Evolutionary conservation across 208 protist genomes (phyloP).

Genomic region (Zelonia costaricensis): DNA sequence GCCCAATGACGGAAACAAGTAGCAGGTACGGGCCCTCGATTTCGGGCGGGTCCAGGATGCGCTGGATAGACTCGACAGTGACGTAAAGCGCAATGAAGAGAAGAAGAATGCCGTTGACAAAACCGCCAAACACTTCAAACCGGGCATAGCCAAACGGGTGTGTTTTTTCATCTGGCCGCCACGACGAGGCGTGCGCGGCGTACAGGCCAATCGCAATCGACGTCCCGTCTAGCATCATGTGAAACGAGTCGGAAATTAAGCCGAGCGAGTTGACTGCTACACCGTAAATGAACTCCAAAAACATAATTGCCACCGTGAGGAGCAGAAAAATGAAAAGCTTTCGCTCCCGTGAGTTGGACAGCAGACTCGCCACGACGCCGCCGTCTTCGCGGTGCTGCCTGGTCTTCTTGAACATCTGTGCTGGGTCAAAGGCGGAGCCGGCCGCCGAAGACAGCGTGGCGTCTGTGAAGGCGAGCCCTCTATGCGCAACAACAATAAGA

Average conservation of each 20-base stretch:
- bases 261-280: conserved; percentile 78
- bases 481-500: conserved; percentile 8
- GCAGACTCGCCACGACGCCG: conserved; percentile 6
- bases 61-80: conserved; percentile 77
- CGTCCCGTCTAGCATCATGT: conserved; percentile 97
- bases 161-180: conserved; percentile 76
- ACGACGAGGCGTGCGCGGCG: conserved; percentile 93
- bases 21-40: conserved; percentile 81
- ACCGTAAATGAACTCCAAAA: conserved; percentile 87
- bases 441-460: neutral
- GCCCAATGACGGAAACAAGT: conserved; percentile 72
- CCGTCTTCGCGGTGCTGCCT: conserved; percentile 1
- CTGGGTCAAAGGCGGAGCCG: neutral
- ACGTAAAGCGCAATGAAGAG: conserved; percentile 81
- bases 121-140: conserved; percentile 83
- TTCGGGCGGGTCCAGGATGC: conserved; percentile 77
- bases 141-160: conserved; percentile 83
- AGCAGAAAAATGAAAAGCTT: conserved; percentile 73
- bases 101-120: conserved; percentile 87
- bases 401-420: conserved; percentile 19
- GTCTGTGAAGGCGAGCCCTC: conserved; percentile 10
- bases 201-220: conserved; percentile 95
- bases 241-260: conserved; percentile 96
- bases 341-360: conserved; percentile 39
- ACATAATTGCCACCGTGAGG: conserved; percentile 73